These are phyloP conservation scores for Malus sylvestris DNA, from an alignment of 306 rosid genomes.

Conservation along the genomic window DNA sequence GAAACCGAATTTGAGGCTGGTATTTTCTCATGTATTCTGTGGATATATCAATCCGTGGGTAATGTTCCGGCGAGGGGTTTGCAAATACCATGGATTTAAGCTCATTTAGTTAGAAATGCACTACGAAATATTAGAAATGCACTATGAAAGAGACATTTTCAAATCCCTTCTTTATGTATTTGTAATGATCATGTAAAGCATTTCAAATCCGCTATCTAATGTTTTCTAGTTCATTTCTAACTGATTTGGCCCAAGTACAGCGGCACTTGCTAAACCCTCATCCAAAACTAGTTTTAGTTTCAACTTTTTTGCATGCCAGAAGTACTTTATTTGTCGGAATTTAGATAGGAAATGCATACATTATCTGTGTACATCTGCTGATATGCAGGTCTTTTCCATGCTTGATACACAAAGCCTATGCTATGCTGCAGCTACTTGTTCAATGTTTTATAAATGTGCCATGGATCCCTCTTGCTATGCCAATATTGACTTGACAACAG, in stretches of 20 bases:
- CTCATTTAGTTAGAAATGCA: background rate
- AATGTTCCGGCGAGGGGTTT: background rate
- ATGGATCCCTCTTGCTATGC: constrained; percentile 85
- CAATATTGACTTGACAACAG: constrained; percentile 73
- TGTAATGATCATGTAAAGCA: background rate
- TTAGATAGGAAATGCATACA: constrained; percentile 1
- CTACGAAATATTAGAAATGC: background rate
- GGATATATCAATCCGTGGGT: background rate
- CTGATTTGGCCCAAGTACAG: background rate
- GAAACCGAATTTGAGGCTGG: background rate
- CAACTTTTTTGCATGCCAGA: background rate
- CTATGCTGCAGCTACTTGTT: constrained; percentile 80
- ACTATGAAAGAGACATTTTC: background rate
- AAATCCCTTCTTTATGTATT: background rate
- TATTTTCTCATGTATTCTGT: background rate
- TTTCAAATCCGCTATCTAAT: background rate
- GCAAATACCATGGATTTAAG: background rate
- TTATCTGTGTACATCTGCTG: constrained; percentile 6
- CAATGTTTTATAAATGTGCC: constrained; percentile 84
- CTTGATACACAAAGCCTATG: constrained; percentile 90
- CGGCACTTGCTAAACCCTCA: background rate
- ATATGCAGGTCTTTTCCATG: constrained; percentile 77
- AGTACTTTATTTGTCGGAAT: background rate
- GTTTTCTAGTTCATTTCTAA: background rate
- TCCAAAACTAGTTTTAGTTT: no score